These are phyloP conservation scores for Alternaria panax DNA, from an alignment of 2,329 filamentous ascomycete genomes.

Conservation along the genomic window DNA sequence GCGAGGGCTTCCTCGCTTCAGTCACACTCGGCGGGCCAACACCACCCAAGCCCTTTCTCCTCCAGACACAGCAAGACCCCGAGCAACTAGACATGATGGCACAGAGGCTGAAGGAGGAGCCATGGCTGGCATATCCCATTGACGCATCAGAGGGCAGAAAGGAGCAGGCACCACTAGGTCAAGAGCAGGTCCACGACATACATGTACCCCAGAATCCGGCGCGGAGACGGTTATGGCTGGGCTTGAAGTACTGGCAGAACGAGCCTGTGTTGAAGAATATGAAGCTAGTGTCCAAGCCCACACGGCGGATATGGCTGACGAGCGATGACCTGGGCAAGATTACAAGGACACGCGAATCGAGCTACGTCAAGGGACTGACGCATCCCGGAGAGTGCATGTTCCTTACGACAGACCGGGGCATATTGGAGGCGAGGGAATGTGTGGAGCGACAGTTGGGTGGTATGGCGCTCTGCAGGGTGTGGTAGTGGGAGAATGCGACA, in stretches of 20 bases:
- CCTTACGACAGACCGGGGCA: conserved; percentile 76
- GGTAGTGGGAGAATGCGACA: conserved; percentile 24
- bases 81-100: conserved; percentile 41
- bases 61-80: conserved; percentile 41
- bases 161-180: conserved; percentile 23
- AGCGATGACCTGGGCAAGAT: conserved; percentile 69
- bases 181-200: conserved; percentile 33
- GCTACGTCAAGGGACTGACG: conserved; percentile 74
- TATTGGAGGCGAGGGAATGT: conserved; percentile 84
- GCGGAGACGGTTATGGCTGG: conserved; percentile 80
- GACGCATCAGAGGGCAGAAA: conserved; percentile 6
- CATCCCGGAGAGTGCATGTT: conserved; percentile 84
- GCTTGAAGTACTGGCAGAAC: conserved; percentile 88
- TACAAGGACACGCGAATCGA: conserved; percentile 70
- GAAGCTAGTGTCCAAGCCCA: conserved; percentile 74
- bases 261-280: conserved; percentile 77
- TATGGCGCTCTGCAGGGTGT: conserved; percentile 75
- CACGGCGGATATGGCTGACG: conserved; percentile 72
- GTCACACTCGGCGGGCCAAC: conserved; percentile 75
- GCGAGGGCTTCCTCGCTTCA: conserved; percentile 79
- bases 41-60: conserved; percentile 53
- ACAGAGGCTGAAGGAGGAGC: conserved; percentile 51
- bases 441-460: conserved; percentile 83
- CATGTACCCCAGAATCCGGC: conserved; percentile 68
- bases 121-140: conserved; percentile 44